phyloP scores from a whole-genome alignment of 2,329 filamentous ascomycete species.

The Drechslerella dactyloides region DNA sequence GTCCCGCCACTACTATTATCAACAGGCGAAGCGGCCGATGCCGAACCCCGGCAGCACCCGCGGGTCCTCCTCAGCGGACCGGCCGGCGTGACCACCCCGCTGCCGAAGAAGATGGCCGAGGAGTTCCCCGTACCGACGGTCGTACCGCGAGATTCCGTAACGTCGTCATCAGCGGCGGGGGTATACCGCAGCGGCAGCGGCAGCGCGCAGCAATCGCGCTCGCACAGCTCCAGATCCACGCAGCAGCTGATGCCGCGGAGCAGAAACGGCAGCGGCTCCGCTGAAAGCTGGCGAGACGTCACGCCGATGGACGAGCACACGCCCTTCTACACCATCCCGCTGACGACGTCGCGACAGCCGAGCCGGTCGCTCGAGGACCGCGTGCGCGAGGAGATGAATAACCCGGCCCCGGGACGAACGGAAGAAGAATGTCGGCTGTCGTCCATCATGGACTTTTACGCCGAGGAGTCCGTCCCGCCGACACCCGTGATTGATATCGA shows the following conservation, averaged over 20 bases:
- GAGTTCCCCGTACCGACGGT: slow-evolving; percentile 37
- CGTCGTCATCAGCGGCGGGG: too few relatives aligned
- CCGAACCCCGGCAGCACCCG: slow-evolving; percentile 24
- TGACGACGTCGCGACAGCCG: slow-evolving; percentile 26
- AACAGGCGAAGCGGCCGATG: slow-evolving; percentile 13
- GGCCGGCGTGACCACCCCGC: slow-evolving; percentile 26
- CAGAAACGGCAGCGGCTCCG: not conserved
- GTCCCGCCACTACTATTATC: slow-evolving; percentile 37
- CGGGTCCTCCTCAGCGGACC: slow-evolving; percentile 34
- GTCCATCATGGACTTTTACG: slow-evolving; percentile 42
- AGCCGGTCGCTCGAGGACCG: slow-evolving; percentile 22
- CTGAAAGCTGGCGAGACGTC: slow-evolving; percentile 22
- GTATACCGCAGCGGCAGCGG: slow-evolving; percentile 2
- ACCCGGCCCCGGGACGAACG: slow-evolving; percentile 29
- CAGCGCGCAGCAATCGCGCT: slow-evolving; percentile 11
- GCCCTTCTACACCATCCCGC: slow-evolving; percentile 29
- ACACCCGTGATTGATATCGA: slow-evolving; percentile 19
- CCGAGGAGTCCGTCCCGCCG: slow-evolving; percentile 13
- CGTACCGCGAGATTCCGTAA: slow-evolving; percentile 36
- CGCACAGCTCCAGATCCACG: slow-evolving; percentile 19
- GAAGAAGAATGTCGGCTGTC: slow-evolving; percentile 43
- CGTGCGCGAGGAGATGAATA: slow-evolving; percentile 42
- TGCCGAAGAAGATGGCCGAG: slow-evolving; percentile 35
- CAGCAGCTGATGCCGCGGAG: slow-evolving; percentile 14
- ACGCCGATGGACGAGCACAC: not conserved